A percentile compares a stretch with the other conserved stretches of the same genome.
Evolutionary conservation across 768 basidiomycete genomes (phyloP).

Genomic region (Naganishia antarctica): DNA sequence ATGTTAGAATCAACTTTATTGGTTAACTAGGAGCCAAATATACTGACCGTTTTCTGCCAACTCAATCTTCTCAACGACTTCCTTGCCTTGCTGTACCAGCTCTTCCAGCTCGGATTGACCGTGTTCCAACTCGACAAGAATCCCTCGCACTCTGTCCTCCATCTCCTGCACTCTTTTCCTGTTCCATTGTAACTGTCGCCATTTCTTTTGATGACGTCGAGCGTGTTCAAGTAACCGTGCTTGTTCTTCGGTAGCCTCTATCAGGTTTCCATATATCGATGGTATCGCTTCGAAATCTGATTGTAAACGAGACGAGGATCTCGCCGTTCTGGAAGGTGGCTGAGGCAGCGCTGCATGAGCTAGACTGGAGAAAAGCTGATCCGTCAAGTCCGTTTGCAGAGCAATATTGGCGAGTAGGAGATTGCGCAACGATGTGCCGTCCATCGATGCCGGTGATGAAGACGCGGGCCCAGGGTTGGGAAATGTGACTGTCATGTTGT

Average conservation of each 20-base stretch:
- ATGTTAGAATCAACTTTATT: too few relatives aligned
- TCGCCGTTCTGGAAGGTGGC: background rate
- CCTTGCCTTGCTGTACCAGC: conserved; percentile 54
- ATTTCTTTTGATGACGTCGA: conserved; percentile 9
- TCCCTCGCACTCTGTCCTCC: conserved; percentile 13
- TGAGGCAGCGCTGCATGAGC: conserved; percentile 1
- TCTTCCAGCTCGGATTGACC: conserved; percentile 14
- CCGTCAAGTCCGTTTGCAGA: conserved; percentile 15
- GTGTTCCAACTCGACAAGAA: conserved; percentile 10
- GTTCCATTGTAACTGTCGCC: conserved; percentile 16
- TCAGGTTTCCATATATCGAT: conserved; percentile 8
- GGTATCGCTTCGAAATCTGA: conserved; percentile 8
- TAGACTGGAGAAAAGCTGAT: conserved; percentile 17
- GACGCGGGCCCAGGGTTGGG: background rate
- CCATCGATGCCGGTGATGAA: background rate
- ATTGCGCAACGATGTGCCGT: conserved; percentile 15
- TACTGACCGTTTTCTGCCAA: conserved; percentile 22
- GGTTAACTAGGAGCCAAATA: too few relatives aligned
- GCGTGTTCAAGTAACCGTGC: conserved; percentile 22
- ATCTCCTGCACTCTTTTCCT: conserved; percentile 10
- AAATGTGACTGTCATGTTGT: background rate
- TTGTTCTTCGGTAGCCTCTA: conserved; percentile 22
- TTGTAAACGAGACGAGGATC: background rate
- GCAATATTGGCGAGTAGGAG: conserved; percentile 24
- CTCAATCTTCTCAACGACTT: conserved; percentile 58